Percentiles rank a stretch among this genome's conserved stretches.
These are phyloP conservation scores for Discostella stelligeroides DNA, from an alignment of 108 stramenopile genomes.

Conservation along the genomic window DNA sequence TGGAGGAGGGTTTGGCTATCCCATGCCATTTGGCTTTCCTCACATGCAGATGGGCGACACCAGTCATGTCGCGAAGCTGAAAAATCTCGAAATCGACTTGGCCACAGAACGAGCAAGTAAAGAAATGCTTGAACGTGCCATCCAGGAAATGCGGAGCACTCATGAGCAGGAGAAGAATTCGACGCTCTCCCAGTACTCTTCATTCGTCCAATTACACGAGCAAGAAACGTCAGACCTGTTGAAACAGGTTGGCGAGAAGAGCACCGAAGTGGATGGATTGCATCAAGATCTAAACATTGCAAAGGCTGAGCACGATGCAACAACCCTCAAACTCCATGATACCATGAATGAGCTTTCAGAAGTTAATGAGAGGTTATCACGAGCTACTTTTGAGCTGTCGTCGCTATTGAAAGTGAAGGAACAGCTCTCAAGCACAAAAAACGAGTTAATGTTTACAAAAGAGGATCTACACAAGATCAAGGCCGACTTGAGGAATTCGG, in stretches of 20 bases:
- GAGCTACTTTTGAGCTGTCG: conserved; percentile 20
- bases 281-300: conserved; percentile 3
- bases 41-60: conserved; percentile 18
- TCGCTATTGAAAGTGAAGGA: conserved; percentile 15
- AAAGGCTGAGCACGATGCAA: neutral
- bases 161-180: conserved; percentile 28
- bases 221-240: conserved; percentile 18
- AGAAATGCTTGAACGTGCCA: conserved; percentile 33
- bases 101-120: conserved; percentile 42
- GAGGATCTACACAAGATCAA: conserved; percentile 13
- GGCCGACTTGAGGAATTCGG: conserved; percentile 14
- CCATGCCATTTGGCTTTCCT: conserved; percentile 37
- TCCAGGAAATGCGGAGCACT: conserved; percentile 22
- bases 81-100: conserved; percentile 46
- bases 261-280: conserved; percentile 25
- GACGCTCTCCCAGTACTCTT: neutral
- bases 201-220: conserved; percentile 19
- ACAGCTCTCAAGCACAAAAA: conserved; percentile 5
- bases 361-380: conserved; percentile 7
- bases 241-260: conserved; percentile 7
- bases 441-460: conserved; percentile 15
- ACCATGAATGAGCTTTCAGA: conserved; percentile 26
- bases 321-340: conserved; percentile 19
- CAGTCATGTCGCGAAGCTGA: conserved; percentile 16
- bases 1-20: conserved; percentile 23